Conservation (phyloP, 345 rosid species). For the Salix exigua region DNA sequence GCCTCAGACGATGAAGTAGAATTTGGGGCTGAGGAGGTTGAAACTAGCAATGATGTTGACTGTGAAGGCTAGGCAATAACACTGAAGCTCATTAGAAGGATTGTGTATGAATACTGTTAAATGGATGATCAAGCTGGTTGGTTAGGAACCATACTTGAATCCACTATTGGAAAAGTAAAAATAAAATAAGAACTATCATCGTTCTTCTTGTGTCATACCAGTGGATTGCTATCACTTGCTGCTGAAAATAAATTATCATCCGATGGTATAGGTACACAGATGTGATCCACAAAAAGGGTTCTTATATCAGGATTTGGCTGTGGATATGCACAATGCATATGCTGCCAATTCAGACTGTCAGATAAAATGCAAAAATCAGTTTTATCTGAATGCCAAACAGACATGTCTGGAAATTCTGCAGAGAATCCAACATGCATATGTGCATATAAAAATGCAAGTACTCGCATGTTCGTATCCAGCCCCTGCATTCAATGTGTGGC, state of each 20-base stretch:
- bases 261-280: constrained; percentile 21
- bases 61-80: constrained; percentile 28
- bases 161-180: not conserved
- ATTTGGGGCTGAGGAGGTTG: constrained; percentile 14
- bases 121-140: not conserved
- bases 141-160: not conserved
- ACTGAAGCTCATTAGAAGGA: constrained; percentile 1
- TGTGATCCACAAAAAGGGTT: constrained; percentile 49
- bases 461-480: not conserved
- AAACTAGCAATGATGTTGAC: constrained; percentile 16
- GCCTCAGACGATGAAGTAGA: constrained; percentile 21
- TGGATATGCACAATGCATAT: constrained; percentile 35
- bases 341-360: constrained; percentile 62
- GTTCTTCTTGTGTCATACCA: constrained; percentile 18
- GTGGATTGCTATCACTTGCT: constrained; percentile 14
- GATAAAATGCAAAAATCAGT: constrained; percentile 10
- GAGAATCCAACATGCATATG: not conserved
- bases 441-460: not conserved
- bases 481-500: not conserved
- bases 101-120: not conserved
- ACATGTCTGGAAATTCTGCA: not conserved
- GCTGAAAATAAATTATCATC: constrained; percentile 10
- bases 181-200: not conserved
- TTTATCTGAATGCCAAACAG: constrained; percentile 1
- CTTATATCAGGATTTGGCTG: constrained; percentile 35